Evolutionary conservation across 768 basidiomycete species (phyloP), one percentile per base, ranked within the genome.

Genomic region (Pleurotus eryngii): DNA sequence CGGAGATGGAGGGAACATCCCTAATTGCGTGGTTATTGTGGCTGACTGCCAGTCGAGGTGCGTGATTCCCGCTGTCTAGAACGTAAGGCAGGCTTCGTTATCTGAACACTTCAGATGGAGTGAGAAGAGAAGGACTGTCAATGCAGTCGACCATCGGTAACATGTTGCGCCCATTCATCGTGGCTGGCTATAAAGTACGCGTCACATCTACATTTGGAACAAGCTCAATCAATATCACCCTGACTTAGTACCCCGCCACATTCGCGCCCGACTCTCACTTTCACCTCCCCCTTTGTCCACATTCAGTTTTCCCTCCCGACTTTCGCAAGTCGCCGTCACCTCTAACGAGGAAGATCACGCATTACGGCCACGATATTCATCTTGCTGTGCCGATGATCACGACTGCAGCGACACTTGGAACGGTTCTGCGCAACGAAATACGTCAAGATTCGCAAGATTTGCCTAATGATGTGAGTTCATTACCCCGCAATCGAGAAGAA

Each of bases 11-110:
- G 39, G 62, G 70, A 15, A 70, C 72, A 35, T 72, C 79, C 11
- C 64, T 82, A 17, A 66, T 72, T 7, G 39, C 76, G 4, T 81
- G 78, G 79, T 60, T 82, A 15, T 63, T 78, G 27, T 81, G 80
- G 81, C 72, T 79, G 75, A 71, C 73, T 7, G 70, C 62, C 47
- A 73, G 63, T 51, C 68, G 66, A 68, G 74, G 81, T 70, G 58
- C 62, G 73, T 55, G 38, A 55, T 50, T 46, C 51, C 38, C 43
- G 46, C 20, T 18, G 6, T 37, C 47, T 27, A 2, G 24, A 22
- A 45, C 15, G 38, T 45, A 43, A 20, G 47, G 17, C 35, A 27
- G 30, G 30, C 15, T 46, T 47, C 35, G 45, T 15, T 40, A 38
- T 24, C 38, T 57, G 59, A 22, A 49, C 46, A 50, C 24, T 46